A percentile compares a stretch with the other conserved stretches of the same genome.
phyloP scores from a whole-genome alignment of 768 basidiomycete genomes.

The Megacollybia marginata region DNA sequence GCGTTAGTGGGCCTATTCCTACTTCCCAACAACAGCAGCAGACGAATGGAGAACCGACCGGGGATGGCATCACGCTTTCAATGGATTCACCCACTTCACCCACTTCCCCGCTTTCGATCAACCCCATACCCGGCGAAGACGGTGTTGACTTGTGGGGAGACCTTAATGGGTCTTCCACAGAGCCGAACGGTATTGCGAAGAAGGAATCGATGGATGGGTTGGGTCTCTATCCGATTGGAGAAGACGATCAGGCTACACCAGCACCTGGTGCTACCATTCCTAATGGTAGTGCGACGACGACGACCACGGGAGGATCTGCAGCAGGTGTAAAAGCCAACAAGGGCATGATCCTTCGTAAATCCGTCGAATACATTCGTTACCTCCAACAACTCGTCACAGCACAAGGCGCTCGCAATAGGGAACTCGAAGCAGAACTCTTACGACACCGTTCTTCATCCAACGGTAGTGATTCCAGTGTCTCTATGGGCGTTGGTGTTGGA shows the following conservation, averaged over 20 bases:
- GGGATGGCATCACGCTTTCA: not conserved
- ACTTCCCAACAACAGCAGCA: not conserved
- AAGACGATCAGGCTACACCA: not conserved
- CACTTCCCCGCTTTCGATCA: not conserved
- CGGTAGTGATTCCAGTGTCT: not conserved
- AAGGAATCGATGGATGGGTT: not conserved
- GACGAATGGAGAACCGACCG: not conserved
- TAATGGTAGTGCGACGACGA: not conserved
- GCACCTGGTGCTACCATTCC: not conserved
- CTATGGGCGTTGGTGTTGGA: not conserved
- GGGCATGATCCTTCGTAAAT: constrained; percentile 87
- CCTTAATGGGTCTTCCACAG: not conserved
- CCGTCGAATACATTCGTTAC: constrained; percentile 69
- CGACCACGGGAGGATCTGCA: constrained; percentile 2
- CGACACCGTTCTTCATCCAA: constrained; percentile 15
- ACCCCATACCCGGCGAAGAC: not conserved
- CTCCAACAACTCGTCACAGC: constrained; percentile 80
- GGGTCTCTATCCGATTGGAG: not conserved
- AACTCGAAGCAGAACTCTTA: constrained; percentile 68
- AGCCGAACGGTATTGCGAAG: not conserved
- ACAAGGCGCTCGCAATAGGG: constrained; percentile 71
- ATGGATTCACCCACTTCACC: not conserved
- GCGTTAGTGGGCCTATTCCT: not conserved
- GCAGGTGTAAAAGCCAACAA: constrained; percentile 82
- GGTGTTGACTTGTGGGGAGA: not conserved